Conservation (phyloP, 2,329 filamentous ascomycete genomes). For the Microascus cirrosus region DNA sequence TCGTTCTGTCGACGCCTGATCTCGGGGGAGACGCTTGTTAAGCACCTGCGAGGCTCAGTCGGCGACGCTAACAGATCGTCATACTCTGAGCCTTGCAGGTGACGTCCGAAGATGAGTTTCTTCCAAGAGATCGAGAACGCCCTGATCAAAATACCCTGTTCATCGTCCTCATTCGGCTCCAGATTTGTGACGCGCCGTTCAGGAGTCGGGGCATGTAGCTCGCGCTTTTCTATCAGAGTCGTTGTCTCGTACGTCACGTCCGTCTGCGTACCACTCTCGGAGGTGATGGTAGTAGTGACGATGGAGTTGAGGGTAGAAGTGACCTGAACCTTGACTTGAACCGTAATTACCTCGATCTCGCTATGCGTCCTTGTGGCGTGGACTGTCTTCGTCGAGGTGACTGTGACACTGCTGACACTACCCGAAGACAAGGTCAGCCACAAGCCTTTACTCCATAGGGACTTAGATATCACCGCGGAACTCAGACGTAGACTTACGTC, state of each 20-base stretch:
- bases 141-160: background rate
- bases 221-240: background rate
- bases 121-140: background rate
- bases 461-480: background rate
- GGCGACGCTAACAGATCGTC: background rate
- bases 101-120: background rate
- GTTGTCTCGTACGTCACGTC: slow-evolving; percentile 4
- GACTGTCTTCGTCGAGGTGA: background rate
- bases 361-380: slow-evolving; percentile 1
- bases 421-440: background rate
- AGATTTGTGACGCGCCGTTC: background rate
- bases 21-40: background rate
- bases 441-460: background rate
- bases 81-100: background rate
- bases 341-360: background rate
- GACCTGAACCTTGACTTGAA: background rate
- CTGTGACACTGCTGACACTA: background rate
- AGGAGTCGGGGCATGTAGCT: background rate
- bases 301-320: slow-evolving; percentile 2
- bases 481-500: background rate
- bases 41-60: background rate
- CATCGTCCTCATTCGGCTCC: background rate
- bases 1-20: background rate
- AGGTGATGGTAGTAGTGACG: slow-evolving; percentile 2
- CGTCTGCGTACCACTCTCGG: slow-evolving; percentile 1